Evolutionary conservation across 73 alveolate genomes (phyloP).

Genomic region (Blepharisma japonicum): DNA sequence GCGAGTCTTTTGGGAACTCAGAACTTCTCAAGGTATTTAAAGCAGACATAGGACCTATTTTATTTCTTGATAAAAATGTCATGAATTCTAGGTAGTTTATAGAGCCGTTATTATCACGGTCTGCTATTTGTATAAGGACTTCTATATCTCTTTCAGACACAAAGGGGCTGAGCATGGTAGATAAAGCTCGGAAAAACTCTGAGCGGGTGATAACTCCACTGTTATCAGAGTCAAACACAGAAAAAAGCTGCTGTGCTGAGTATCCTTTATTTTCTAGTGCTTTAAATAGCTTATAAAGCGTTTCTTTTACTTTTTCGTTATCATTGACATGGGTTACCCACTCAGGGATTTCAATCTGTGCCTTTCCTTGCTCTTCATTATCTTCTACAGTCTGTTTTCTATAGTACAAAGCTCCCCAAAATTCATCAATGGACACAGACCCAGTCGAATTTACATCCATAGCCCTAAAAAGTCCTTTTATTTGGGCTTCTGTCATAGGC

Average conservation of each 20-base stretch:
- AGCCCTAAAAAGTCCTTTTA: not conserved
- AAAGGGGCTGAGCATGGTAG: not conserved
- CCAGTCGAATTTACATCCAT: constrained; percentile 13
- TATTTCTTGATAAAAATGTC: not conserved
- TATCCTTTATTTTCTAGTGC: not conserved
- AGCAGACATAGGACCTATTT: not conserved
- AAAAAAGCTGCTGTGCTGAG: not conserved
- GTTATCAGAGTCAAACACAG: not conserved
- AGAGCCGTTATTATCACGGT: not conserved
- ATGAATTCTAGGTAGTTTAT: not conserved
- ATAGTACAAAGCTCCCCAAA: not conserved
- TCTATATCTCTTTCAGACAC: not conserved
- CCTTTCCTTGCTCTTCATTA: not conserved
- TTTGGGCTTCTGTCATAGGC: not conserved
- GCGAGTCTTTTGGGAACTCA: constrained; percentile 28
- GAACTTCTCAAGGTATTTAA: not conserved
- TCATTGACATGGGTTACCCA: constrained; percentile 4
- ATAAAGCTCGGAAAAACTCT: not conserved
- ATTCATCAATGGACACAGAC: constrained; percentile 9
- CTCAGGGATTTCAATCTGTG: not conserved
- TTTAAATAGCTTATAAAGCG: not conserved
- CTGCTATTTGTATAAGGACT: not conserved
- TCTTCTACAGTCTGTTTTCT: not conserved
- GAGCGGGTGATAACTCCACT: not conserved
- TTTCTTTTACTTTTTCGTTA: constrained; percentile 1